Conservation (phyloP, 306 rosid species). For the Lagenaria siceraria region DNA sequence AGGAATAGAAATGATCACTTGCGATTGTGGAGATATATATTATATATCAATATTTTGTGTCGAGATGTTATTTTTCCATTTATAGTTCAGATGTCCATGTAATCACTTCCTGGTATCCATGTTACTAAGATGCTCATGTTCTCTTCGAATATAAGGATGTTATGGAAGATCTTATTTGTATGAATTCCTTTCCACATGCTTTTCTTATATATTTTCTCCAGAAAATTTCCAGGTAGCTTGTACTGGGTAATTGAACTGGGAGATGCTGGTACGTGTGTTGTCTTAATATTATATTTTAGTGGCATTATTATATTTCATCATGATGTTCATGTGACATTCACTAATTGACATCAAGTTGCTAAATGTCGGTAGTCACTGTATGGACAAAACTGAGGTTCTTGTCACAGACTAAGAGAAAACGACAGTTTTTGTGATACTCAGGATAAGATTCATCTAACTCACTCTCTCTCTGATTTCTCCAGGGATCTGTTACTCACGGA, state of each 20-base stretch:
- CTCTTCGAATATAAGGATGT: background rate
- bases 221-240: background rate
- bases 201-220: background rate
- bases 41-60: background rate
- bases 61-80: background rate
- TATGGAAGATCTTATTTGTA: background rate
- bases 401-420: background rate
- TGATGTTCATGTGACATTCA: background rate
- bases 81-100: background rate
- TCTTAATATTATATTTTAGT: background rate
- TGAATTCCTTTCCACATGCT: background rate
- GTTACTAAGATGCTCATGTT: background rate
- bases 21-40: background rate
- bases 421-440: background rate
- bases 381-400: conserved; percentile 4
- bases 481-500: conserved; percentile 3
- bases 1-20: background rate
- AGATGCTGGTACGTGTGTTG: background rate
- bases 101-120: background rate
- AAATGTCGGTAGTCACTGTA: background rate
- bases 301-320: background rate
- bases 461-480: background rate
- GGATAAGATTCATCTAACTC: background rate
- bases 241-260: background rate
- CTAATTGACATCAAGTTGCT: background rate